Base-by-base conservation (phyloP, 2,329 filamentous ascomycete species). In the Penicillium thymicola region DNA sequence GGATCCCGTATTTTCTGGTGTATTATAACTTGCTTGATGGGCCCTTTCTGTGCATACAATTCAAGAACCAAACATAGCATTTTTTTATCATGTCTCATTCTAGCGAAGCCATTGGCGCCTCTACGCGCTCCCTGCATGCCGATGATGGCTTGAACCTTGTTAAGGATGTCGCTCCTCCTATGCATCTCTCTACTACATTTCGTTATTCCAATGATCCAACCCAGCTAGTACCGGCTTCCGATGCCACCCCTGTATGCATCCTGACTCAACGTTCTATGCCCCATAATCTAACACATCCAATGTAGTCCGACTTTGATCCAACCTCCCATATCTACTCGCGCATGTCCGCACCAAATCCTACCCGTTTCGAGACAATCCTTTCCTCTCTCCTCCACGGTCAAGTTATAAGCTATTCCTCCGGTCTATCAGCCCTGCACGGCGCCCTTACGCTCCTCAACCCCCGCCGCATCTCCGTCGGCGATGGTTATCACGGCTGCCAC, bases 401-500 rank as follows among this genome's bases (percentile, higher is more conserved):
- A 62, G 89, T 82, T 5, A 70, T 97, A 28, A 90, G 88, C 50
- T 99, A 97, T 77, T 79, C 85, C 37, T 95, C 90, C 4, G 94
- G 94, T 4, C 84, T 97, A 23, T 84, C 90, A 11, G 90, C 93
- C 50, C 92, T 97, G 77, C 90, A 97, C 74, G 92, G 90, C 32
- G 79, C 95, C 57, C 82, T 97, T 2, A 86, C 92, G n/a, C 85
- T 86, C 68, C 77, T 96, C 9, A 92, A 95, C 72, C 94, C 94
- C 1, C 85, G 85, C 65, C 86, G 88, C 57, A 85, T 97, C 54
- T 88, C 91, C 64, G 91, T 97, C 62, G 87, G 87, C 37, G 86
- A 82, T 16, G 92, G 92, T 41, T 99, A 97, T 76, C 94, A 97
- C 77, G 94, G 94, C 66, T 96, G 90, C 75, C 91, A 96, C 73